Base-by-base conservation (phyloP, 176 grass and related monocot genomes). In the Aegilops bicornis region DNA sequence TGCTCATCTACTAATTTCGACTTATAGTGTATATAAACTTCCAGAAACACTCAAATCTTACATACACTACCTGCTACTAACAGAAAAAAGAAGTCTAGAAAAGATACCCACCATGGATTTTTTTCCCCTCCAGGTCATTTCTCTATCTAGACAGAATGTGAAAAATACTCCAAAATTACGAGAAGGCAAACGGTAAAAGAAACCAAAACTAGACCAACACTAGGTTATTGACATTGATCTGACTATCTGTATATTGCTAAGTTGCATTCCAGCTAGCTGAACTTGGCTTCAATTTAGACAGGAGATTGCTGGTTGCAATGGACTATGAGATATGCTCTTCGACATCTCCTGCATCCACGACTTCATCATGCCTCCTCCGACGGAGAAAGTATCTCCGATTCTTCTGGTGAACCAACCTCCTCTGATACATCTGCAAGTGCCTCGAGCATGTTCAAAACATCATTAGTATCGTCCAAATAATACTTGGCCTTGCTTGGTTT, bases 401-500 rank as follows among this genome's bases (percentile, higher is more conserved):
- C 68, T 73, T 90, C 79, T 0, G 42, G 48, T 56, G 83, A 93
- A 35, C 24, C 29, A 58, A 27, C 42, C n/a, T 43, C 42, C 61
- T 83, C 74, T 2, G 92, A 90, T 78, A 83, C 89, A 65, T 93
- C 89, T 22, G 86, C 92, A 47, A 93, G 92, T 83, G 86, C 92
- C 85, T 84, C 86, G 0, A 93, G 92, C 85, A 90, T 93, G 89
- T 72, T 88, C 73, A 90, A 31, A 67, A 93, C 89, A 8, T 90
- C 89, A 84, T 60, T 86, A 63, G 92, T 60, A 58, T 93, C 92
- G 35, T 93, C 92, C 79, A 93, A 82, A 90, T 91, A 93, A 79
- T 93, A 93, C 35, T 86, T 76, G 11, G 92, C 92, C 79, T 91
- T 93, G 89, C 89, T 93, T 77, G 92, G 92, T 80, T 93, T 93